Base-by-base conservation (phyloP, 345 rosid genomes). In the Heritiera littoralis region DNA sequence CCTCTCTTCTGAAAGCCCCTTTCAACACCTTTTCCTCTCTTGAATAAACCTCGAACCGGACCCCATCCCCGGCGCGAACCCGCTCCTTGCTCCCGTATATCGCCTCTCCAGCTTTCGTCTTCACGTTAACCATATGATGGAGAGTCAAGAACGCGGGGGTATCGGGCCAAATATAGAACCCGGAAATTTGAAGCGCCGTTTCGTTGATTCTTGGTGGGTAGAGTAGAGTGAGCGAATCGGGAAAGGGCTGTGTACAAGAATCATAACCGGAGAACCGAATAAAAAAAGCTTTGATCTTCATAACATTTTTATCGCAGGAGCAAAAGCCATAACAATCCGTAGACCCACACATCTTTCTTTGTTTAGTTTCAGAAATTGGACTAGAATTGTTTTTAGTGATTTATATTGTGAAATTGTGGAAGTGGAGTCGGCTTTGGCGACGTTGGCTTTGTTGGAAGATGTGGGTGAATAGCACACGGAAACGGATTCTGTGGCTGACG, bases 41-140 rank as follows among this genome's bases (percentile, higher is more conserved):
- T 58, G 85, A 77, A 66, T 86, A 92, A 23, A 93, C 92, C 81
- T 90, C 98, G 84, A 95, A 92, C 66, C 89, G 87, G 64, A 90
- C 86, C 52, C 92, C 94, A 30, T 86, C 93, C 70, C 86, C 71
- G 0, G 85, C 89, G 74, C 85, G 81, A 12, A 93, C 93, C 28
- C 74, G 84, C 73, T 91, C 94, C 55, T 93, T 87, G 43, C 90
- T 87, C 30, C 91, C 95, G 81, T 86, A 95, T 2, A 89, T 58
- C 11, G 79, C 89, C 52, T 83, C 88, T 43, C 82, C 89, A 2
- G 79, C 67, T 3, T 73, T 79, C 63, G 82, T 79, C 66, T 63
- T 35, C 70, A 72, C 83, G 0, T 86, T 58, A 1, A 90, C 87
- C 14, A 86, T 85, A 41, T 93, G 82, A 78, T 95, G 89, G 18